Evolutionary conservation across 1,284 basidiomycete genomes (phyloP).

Genomic region (Microbotryum silenes-acaulis): DNA sequence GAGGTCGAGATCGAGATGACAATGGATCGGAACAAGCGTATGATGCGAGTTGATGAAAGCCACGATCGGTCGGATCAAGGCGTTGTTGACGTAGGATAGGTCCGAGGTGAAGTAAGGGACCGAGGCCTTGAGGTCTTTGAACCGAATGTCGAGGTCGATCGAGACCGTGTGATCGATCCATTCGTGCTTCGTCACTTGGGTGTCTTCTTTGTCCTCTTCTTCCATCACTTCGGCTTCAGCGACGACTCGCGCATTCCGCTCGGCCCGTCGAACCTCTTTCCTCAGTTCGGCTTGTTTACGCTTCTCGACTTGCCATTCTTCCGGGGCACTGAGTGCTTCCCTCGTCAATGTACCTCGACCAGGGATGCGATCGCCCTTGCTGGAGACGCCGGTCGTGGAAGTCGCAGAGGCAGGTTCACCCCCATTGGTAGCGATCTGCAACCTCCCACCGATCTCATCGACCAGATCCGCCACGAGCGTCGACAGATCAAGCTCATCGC

Average conservation of each 20-base stretch:
- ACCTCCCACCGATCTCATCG: conserved; percentile 55
- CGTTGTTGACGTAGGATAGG: conserved; percentile 84
- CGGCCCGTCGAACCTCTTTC: conserved; percentile 15
- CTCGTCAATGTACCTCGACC: conserved; percentile 15
- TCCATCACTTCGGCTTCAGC: conserved; percentile 21
- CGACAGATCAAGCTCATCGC: conserved; percentile 57
- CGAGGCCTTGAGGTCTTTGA: conserved; percentile 90
- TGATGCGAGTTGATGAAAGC: conserved; percentile 97
- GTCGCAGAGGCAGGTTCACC: not conserved
- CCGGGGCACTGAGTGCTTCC: conserved; percentile 28
- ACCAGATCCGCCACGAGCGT: conserved; percentile 85
- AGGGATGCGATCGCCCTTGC: conserved; percentile 12
- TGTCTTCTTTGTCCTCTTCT: conserved; percentile 43
- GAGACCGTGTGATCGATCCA: conserved; percentile 44
- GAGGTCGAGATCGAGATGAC: conserved; percentile 69
- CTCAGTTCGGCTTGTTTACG: conserved; percentile 25
- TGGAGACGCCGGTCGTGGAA: conserved; percentile 36
- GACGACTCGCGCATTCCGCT: conserved; percentile 9
- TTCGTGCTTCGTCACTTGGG: conserved; percentile 26
- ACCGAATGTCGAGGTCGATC: conserved; percentile 89
- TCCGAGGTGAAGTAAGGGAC: conserved; percentile 84
- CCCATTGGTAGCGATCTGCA: not conserved
- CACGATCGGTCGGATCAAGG: conserved; percentile 92
- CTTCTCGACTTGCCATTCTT: conserved; percentile 10
- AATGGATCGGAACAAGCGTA: conserved; percentile 84